Percentiles rank a stretch among this genome's conserved stretches.
These are phyloP conservation scores for Fennellomyces sp. DNA, from an alignment of 371 early-diverging fungal species.

Conservation along the genomic window DNA sequence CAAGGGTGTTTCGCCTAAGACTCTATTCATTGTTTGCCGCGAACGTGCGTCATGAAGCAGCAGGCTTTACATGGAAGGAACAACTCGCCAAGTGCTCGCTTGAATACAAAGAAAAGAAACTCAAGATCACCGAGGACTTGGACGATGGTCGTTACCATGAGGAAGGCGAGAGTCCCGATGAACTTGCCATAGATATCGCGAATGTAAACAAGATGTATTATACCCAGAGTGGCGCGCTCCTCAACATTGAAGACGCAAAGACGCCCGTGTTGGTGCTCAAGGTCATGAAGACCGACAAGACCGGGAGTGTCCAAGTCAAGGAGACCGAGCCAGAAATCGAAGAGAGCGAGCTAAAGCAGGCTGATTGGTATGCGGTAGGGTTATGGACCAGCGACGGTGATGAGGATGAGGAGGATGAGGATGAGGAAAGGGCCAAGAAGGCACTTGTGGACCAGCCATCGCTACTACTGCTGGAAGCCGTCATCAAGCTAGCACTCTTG, in stretches of 20 bases:
- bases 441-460: conserved; percentile 13
- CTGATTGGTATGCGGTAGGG: conserved; percentile 47
- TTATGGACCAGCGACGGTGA: conserved; percentile 30
- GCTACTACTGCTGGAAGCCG: conserved; percentile 69
- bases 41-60: conserved; percentile 42
- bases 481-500: conserved; percentile 62
- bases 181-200: conserved; percentile 5
- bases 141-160: conserved; percentile 80
- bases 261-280: conserved; percentile 74
- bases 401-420: conserved; percentile 13
- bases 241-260: conserved; percentile 73
- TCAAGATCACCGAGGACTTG: conserved; percentile 60
- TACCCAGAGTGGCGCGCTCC: conserved; percentile 67
- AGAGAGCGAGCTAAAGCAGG: conserved; percentile 32
- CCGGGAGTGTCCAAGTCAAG: conserved; percentile 19
- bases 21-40: conserved; percentile 71
- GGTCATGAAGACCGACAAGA: conserved; percentile 26
- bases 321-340: conserved; percentile 30
- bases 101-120: conserved; percentile 13
- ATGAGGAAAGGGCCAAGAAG: conserved; percentile 9
- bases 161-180: conserved; percentile 31
- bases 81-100: conserved; percentile 56
- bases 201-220: conserved; percentile 60
- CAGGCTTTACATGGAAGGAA: conserved; percentile 77
- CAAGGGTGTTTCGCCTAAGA: conserved; percentile 38